These are phyloP conservation scores for Candida xiaguanensis DNA, from an alignment of 805 yeast species.

Conservation along the genomic window DNA sequence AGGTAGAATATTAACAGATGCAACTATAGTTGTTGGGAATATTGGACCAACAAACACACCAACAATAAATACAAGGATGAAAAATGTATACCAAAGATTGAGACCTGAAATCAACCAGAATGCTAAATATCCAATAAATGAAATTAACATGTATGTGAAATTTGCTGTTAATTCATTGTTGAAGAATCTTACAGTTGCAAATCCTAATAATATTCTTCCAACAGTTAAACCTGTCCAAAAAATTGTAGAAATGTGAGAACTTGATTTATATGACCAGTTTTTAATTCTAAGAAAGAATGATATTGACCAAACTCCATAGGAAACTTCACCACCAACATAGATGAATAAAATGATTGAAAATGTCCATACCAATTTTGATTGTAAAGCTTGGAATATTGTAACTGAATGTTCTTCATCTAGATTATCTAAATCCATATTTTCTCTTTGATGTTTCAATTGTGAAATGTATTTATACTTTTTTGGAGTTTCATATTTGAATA, in stretches of 20 bases:
- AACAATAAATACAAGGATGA: slow-evolving; percentile 33
- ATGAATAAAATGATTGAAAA: slow-evolving; percentile 42
- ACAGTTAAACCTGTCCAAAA: slow-evolving; percentile 51
- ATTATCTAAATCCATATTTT: slow-evolving; percentile 12
- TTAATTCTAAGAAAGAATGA: slow-evolving; percentile 44
- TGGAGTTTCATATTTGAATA: slow-evolving; percentile 43
- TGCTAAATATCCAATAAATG: slow-evolving; percentile 24
- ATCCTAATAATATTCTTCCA: slow-evolving; percentile 49
- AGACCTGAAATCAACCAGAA: slow-evolving; percentile 24
- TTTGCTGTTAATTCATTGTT: slow-evolving; percentile 46
- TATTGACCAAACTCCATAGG: slow-evolving; percentile 53
- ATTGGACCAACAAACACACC: slow-evolving; percentile 53
- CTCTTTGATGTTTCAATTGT: slow-evolving; percentile 8
- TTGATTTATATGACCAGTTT: slow-evolving; percentile 26
- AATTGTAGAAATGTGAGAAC: slow-evolving; percentile 47
- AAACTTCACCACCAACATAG: slow-evolving; percentile 51
- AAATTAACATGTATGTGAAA: slow-evolving; percentile 30
- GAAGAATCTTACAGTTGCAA: slow-evolving; percentile 49
- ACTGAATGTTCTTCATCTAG: slow-evolving; percentile 12
- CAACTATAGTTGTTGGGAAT: slow-evolving; percentile 66
- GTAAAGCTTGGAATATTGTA: slow-evolving; percentile 29
- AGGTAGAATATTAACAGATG: slow-evolving; percentile 62
- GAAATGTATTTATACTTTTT: slow-evolving; percentile 36
- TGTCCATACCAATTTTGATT: slow-evolving; percentile 35
- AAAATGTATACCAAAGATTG: slow-evolving; percentile 30